These are phyloP conservation scores for Fusarium goolgardi DNA, from an alignment of 2,329 filamentous ascomycete species.

Conservation along the genomic window DNA sequence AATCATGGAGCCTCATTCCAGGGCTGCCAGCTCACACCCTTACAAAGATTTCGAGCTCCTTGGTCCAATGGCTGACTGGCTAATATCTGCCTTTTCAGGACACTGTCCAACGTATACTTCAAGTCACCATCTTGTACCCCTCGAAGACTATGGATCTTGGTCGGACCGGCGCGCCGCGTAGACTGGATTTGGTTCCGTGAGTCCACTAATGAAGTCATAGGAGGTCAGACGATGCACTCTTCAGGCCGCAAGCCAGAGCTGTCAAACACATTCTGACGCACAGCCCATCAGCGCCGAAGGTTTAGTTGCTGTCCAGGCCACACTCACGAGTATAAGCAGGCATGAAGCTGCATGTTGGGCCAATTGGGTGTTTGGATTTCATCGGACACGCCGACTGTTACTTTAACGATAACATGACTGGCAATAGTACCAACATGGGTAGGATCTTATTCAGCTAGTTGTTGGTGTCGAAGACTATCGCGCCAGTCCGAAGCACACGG, in stretches of 20 bases:
- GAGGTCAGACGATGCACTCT: slow-evolving; percentile 8
- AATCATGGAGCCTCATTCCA: background rate
- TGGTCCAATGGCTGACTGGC: slow-evolving; percentile 4
- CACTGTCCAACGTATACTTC: background rate
- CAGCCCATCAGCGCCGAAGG: slow-evolving; percentile 3
- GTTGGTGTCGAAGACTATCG: background rate
- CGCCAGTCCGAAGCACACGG: background rate
- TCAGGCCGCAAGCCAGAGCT: slow-evolving; percentile 9
- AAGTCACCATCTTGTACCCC: slow-evolving; percentile 15
- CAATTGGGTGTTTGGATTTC: background rate
- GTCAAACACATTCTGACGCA: slow-evolving; percentile 11
- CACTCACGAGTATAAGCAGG: background rate
- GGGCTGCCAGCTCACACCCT: slow-evolving; percentile 18
- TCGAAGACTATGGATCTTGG: background rate
- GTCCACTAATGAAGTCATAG: slow-evolving; percentile 9
- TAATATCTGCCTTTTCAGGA: slow-evolving; percentile 8
- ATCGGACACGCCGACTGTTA: background rate
- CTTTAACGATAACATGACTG: background rate
- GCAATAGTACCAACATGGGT: background rate
- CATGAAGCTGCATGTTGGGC: slow-evolving; percentile 1
- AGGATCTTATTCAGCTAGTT: background rate
- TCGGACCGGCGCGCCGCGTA: slow-evolving; percentile 13
- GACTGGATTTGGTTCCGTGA: background rate
- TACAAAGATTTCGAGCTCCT: background rate
- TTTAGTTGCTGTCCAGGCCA: background rate